phyloP scores from a whole-genome alignment of 2,329 filamentous ascomycete genomes.

The Aspergillus unguis region DNA sequence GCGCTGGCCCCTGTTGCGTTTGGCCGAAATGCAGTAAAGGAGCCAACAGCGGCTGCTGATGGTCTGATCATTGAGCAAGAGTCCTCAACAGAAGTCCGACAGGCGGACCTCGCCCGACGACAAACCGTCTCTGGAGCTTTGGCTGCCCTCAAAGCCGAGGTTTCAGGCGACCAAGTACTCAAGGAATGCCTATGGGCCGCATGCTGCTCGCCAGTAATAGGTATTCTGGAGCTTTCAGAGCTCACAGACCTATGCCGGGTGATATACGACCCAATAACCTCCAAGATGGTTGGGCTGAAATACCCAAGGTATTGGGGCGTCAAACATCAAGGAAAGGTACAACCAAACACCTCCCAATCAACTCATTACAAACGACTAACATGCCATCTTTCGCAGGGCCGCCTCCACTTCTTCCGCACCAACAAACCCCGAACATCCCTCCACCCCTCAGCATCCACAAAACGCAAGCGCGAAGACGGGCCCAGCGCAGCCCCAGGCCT shows the following conservation, averaged over 20 bases:
- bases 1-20: slow-evolving; percentile 59
- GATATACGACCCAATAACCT: slow-evolving; percentile 53
- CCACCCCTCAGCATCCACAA: slow-evolving; percentile 28
- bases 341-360: neutral
- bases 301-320: slow-evolving; percentile 58
- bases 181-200: slow-evolving; percentile 57
- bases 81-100: slow-evolving; percentile 49
- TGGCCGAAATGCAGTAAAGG: slow-evolving; percentile 43
- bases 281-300: slow-evolving; percentile 49
- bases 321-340: slow-evolving; percentile 52
- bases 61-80: slow-evolving; percentile 59
- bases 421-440: slow-evolving; percentile 38
- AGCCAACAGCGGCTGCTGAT: slow-evolving; percentile 32
- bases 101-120: slow-evolving; percentile 53
- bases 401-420: slow-evolving; percentile 43
- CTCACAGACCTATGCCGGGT: slow-evolving; percentile 57
- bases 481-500: slow-evolving; percentile 33
- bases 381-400: slow-evolving; percentile 28
- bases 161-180: slow-evolving; percentile 49
- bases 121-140: slow-evolving; percentile 59
- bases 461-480: slow-evolving; percentile 41
- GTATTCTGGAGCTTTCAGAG: slow-evolving; percentile 53
- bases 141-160: slow-evolving; percentile 53
- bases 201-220: slow-evolving; percentile 50
- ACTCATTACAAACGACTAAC: neutral